Evolutionary conservation across 2,329 filamentous ascomycete genomes (phyloP).

Genomic region (Furcasterigmium sp.): DNA sequence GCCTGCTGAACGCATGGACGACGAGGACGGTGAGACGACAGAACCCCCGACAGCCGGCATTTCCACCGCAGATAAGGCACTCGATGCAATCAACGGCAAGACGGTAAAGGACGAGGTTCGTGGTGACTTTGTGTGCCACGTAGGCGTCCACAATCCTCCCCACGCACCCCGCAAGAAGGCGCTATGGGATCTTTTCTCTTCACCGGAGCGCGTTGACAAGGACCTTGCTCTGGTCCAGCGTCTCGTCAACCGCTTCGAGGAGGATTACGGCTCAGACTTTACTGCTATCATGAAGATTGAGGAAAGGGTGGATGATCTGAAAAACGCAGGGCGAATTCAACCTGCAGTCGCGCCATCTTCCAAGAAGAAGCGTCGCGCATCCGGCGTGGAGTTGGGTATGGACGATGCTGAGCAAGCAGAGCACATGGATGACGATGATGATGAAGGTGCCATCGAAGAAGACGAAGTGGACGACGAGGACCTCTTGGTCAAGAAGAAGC

Average conservation of each 20-base stretch:
- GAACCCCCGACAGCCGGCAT: conserved; percentile 39
- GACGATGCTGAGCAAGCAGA: conserved; percentile 60
- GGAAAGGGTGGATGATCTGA: conserved; percentile 77
- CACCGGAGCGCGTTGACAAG: conserved; percentile 87
- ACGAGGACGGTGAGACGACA: conserved; percentile 59
- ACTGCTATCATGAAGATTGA: conserved; percentile 79
- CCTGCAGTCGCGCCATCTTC: conserved; percentile 50
- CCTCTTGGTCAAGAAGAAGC: conserved; percentile 88
- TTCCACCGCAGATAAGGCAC: conserved; percentile 74
- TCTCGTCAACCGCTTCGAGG: conserved; percentile 78
- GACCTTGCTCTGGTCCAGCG: conserved; percentile 80
- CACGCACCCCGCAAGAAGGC: conserved; percentile 86
- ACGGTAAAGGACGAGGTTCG: conserved; percentile 91
- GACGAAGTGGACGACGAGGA: conserved; percentile 89
- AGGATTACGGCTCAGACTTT: conserved; percentile 71
- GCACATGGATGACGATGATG: conserved; percentile 68
- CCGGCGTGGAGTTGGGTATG: conserved; percentile 56
- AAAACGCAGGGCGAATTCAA: conserved; percentile 70
- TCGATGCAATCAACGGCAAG: conserved; percentile 95
- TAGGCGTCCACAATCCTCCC: conserved; percentile 90
- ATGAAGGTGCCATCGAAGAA: conserved; percentile 71
- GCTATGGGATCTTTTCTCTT: conserved; percentile 92
- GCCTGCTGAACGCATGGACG: conserved; percentile 66
- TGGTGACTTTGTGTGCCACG: conserved; percentile 95
- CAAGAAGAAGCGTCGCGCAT: conserved; percentile 53